Conservation (phyloP, 2,329 filamentous ascomycete species). For the Immersiporthe knoxdaviesiana region DNA sequence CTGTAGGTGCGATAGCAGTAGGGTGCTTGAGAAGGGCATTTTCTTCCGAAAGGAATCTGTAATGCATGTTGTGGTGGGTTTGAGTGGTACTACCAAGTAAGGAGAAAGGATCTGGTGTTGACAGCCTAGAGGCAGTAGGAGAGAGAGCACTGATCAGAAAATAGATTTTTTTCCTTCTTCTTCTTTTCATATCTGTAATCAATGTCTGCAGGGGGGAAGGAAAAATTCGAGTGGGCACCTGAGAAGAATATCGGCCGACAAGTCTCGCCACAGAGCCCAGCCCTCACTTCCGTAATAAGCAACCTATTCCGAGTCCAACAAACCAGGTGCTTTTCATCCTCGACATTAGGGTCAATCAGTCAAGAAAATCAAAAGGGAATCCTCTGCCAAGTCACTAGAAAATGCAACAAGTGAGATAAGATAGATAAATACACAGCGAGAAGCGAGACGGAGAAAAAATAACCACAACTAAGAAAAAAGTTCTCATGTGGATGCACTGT, state of each 20-base stretch:
- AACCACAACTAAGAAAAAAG: neutral
- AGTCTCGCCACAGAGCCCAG: neutral
- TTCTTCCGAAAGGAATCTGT: no score
- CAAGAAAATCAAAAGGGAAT: neutral
- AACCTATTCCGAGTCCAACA: neutral
- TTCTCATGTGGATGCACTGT: neutral
- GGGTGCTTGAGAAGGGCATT: neutral
- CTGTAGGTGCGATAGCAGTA: neutral
- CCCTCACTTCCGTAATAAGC: neutral
- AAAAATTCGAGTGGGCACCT: neutral
- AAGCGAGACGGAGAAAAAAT: neutral
- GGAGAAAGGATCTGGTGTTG: no score
- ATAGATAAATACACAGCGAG: no score
- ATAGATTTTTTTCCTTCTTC: no score
- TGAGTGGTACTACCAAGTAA: no score
- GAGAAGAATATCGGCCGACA: no score
- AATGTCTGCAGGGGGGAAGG: no score
- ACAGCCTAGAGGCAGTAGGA: no score
- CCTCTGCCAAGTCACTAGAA: neutral
- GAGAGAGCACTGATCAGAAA: no score
- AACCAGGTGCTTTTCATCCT: neutral
- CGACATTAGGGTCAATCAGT: neutral
- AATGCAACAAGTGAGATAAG: no score
- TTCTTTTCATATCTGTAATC: no score
- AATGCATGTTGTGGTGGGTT: no score